Base-by-base conservation (phyloP, 2,329 filamentous ascomycete species). In the Aspergillus sp. region DNA sequence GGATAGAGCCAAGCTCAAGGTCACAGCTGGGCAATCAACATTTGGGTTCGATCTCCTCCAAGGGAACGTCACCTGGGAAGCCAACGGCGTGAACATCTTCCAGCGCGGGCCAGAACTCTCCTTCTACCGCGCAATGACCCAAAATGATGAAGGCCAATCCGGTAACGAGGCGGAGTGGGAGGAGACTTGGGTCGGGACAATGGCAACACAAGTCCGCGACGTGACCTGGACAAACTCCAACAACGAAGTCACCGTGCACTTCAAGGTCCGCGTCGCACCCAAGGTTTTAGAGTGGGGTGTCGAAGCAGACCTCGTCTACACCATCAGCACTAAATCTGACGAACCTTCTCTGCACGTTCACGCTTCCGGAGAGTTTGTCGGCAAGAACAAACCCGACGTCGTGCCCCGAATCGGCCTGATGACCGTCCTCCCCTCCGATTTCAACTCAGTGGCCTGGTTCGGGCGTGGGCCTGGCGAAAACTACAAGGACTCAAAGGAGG, bases 401-500 rank as follows among this genome's bases (percentile, higher is more conserved):
- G 70, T 90, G 0, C 86, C 88, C 0, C 80, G 87, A 8, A 78
- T 88, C 23, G 88, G 88, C 0, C 74, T 90, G 4, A 80, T 85
- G 52, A 65, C 89, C 4, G 77, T 79, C 35, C 70, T 88, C 0
- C 75, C 77, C 4, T 69, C 75, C 35, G 53, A 69, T 0, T 78
- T 86, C 23, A 75, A 82, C 50, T 63, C 71, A 1, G 81, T 83
- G 4, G 70, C 74, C 9, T 91, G 87, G 85, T 83, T 84, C 59
- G 87, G 86, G 6, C 82, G 82, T 5, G 87, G 88, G 0, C 85
- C 86, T 0, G 84, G 84, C 2, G 86, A 90, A 69, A 83, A 80
- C 11, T 91, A 90, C 75, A 74, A 76, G 15, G 88, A 91, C 73
- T 87, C 85, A 73, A 88, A 89, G 58, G 65, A 76, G 12, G 81